Percentiles rank a stretch among this genome's conserved stretches.
These are phyloP conservation scores for Russula griseocarnosa DNA, from an alignment of 768 basidiomycete genomes.

Conservation along the genomic window DNA sequence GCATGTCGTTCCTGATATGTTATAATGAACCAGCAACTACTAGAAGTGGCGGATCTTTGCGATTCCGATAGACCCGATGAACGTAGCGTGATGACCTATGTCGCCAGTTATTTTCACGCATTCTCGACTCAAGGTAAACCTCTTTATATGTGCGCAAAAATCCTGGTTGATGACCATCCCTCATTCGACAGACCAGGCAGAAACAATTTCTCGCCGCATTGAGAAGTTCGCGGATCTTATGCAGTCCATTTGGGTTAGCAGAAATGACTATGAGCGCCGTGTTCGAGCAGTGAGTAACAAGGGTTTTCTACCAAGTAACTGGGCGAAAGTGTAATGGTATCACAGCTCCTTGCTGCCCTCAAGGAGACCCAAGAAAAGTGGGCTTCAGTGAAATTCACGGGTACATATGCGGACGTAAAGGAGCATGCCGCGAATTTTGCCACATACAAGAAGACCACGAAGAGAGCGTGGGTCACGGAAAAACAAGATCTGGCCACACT, in stretches of 20 bases:
- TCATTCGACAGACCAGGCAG: constrained; percentile 71
- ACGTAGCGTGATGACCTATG: constrained; percentile 95
- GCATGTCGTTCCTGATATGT: constrained; percentile 20
- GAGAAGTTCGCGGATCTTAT: constrained; percentile 96
- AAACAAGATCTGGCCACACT: constrained; percentile 82
- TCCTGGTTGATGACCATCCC: not conserved
- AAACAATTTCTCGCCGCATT: constrained; percentile 88
- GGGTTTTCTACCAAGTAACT: not conserved
- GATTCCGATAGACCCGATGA: constrained; percentile 88
- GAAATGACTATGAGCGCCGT: constrained; percentile 91
- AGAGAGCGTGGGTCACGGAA: constrained; percentile 86
- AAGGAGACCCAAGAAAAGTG: constrained; percentile 65
- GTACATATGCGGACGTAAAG: constrained; percentile 80
- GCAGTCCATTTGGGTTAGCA: constrained; percentile 83
- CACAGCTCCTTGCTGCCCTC: constrained; percentile 63
- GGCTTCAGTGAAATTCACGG: constrained; percentile 59
- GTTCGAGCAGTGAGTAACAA: constrained; percentile 54
- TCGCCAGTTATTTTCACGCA: constrained; percentile 96
- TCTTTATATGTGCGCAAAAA: not conserved
- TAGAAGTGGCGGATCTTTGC: constrained; percentile 95
- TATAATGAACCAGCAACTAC: constrained; percentile 60
- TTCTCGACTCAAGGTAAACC: constrained; percentile 91
- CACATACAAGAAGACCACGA: constrained; percentile 79
- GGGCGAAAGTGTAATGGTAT: constrained; percentile 5
- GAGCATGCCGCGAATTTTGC: constrained; percentile 67